A percentile compares a stretch with the other conserved stretches of the same genome.
Conservation (phyloP, 768 basidiomycete species). For the Amylocystis lapponica region DNA sequence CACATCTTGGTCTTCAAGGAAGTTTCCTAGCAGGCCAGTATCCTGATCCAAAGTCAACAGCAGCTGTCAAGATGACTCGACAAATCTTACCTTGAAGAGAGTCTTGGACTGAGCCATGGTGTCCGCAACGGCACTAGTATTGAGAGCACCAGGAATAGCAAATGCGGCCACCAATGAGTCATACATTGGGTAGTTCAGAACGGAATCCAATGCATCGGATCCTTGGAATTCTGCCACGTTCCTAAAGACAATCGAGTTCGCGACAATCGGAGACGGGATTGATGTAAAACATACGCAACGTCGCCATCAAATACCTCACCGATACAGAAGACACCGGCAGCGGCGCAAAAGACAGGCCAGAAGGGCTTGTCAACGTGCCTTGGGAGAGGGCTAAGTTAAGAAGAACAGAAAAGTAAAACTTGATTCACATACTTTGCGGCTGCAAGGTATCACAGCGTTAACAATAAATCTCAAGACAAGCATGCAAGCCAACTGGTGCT, state of each 20-base stretch:
- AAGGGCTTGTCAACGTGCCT: slow-evolving; percentile 69
- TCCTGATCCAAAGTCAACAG: slow-evolving; percentile 20
- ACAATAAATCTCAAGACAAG: background rate
- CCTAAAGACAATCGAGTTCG: slow-evolving; percentile 25
- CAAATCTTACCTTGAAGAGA: slow-evolving; percentile 38
- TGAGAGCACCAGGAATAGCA: slow-evolving; percentile 60
- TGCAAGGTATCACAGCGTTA: slow-evolving; percentile 9
- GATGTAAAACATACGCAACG: slow-evolving; percentile 34
- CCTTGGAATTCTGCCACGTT: slow-evolving; percentile 57
- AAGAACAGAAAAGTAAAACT: background rate
- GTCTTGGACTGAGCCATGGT: slow-evolving; percentile 47
- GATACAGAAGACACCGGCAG: slow-evolving; percentile 81
- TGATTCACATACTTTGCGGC: slow-evolving; percentile 31
- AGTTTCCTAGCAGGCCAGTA: slow-evolving; percentile 54
- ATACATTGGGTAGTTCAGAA: slow-evolving; percentile 71
- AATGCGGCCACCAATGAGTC: slow-evolving; percentile 59
- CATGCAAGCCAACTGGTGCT: slow-evolving; percentile 8
- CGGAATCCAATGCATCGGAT: slow-evolving; percentile 53
- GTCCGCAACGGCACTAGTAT: slow-evolving; percentile 51
- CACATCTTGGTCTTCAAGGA: slow-evolving; percentile 75
- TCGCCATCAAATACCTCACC: slow-evolving; percentile 70
- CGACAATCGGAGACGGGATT: background rate
- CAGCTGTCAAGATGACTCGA: too few species aligned
- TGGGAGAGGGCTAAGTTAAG: slow-evolving; percentile 10
- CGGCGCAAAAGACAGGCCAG: slow-evolving; percentile 68